phyloP scores from a whole-genome alignment of 495 filamentous ascomycete genomes.

The Patellaria atrata region DNA sequence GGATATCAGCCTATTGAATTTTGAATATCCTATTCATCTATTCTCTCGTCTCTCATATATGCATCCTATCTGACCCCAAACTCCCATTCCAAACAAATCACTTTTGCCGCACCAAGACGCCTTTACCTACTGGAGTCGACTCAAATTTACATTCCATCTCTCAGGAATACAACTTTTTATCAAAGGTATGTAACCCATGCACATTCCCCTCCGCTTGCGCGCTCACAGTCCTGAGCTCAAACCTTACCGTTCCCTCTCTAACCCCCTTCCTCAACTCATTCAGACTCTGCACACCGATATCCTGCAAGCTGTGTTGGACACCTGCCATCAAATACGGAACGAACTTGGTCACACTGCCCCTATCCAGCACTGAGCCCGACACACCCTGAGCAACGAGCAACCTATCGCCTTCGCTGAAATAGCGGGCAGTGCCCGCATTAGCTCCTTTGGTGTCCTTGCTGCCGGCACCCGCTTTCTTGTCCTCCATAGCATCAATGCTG shows the following conservation, averaged over 20 bases:
- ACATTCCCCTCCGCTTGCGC: conserved; percentile 92
- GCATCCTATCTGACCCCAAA: conserved; percentile 2
- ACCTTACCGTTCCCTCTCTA: conserved; percentile 61
- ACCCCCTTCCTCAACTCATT: conserved; percentile 62
- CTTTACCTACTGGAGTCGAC: background rate
- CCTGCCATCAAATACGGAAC: conserved; percentile 89
- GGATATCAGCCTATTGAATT: too few species aligned
- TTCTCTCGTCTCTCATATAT: background rate
- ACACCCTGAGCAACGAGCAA: conserved; percentile 96
- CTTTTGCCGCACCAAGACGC: background rate
- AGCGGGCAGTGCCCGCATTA: conserved; percentile 93
- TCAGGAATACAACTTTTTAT: conserved; percentile 97
- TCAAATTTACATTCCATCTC: background rate
- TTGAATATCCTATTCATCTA: conserved; percentile 4
- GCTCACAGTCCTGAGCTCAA: conserved; percentile 86
- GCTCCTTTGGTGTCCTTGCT: conserved; percentile 63
- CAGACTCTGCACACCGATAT: conserved; percentile 75
- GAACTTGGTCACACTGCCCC: conserved; percentile 80
- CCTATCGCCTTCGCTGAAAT: conserved; percentile 93
- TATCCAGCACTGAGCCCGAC: conserved; percentile 55
- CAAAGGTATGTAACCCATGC: conserved; percentile 90
- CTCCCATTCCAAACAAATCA: conserved; percentile 8
- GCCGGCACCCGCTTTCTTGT: conserved; percentile 68
- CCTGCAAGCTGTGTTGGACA: conserved; percentile 92
- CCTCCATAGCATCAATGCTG: conserved; percentile 97